Evolutionary conservation across 768 basidiomycete species (phyloP).

Genomic region (Fomitopsis pulvina): DNA sequence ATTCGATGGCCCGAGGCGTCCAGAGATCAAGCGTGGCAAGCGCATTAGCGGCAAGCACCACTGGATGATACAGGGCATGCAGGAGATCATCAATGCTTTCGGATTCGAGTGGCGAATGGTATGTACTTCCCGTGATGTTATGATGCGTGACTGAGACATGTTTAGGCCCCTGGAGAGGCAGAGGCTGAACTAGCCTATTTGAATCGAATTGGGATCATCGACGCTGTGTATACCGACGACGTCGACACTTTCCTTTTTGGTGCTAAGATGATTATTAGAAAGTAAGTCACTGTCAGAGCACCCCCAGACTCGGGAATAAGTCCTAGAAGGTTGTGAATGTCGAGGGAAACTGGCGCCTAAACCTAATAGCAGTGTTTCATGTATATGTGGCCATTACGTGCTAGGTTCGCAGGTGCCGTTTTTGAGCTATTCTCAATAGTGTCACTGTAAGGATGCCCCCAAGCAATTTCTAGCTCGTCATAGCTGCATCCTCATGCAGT

Average conservation of each 20-base stretch:
- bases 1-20: conserved; percentile 41
- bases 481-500: no score
- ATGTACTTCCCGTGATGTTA: background rate
- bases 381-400: no score
- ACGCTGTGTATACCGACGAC: background rate
- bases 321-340: background rate
- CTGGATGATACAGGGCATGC: conserved; percentile 19
- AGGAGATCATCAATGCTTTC: conserved; percentile 32
- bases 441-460: no score
- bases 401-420: no score
- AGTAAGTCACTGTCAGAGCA: background rate
- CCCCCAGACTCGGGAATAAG: background rate
- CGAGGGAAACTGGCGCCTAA: no score
- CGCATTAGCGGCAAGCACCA: conserved; percentile 23
- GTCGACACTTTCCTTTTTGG: background rate
- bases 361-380: no score
- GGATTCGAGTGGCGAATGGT: conserved; percentile 31
- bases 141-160: background rate
- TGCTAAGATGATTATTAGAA: background rate
- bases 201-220: background rate
- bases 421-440: no score
- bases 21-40: conserved; percentile 34
- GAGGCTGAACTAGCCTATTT: background rate
- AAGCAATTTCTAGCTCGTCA: no score
- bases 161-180: background rate